These are phyloP conservation scores for Fusarium acutatum DNA, from an alignment of 2,329 filamentous ascomycete genomes.

Conservation along the genomic window DNA sequence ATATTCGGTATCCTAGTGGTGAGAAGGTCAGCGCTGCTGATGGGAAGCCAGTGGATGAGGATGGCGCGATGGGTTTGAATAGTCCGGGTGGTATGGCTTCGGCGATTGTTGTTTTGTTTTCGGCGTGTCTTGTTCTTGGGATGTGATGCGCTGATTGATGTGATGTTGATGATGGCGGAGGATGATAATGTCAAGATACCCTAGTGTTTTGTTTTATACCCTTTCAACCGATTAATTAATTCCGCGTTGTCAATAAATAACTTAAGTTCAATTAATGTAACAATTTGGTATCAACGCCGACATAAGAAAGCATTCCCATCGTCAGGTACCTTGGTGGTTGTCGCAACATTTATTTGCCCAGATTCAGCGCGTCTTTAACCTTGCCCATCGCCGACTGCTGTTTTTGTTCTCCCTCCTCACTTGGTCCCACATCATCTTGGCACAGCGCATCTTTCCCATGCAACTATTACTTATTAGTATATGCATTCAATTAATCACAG, in stretches of 20 bases:
- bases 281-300: slow-evolving; percentile 23
- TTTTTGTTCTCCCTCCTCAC: not conserved
- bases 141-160: not conserved
- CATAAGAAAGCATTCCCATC: not conserved
- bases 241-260: not conserved
- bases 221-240: not conserved
- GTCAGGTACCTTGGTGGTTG: not conserved
- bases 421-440: slow-evolving; percentile 25
- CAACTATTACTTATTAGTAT: slow-evolving; percentile 15
- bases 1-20: slow-evolving; percentile 58
- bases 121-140: slow-evolving; percentile 13
- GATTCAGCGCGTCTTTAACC: slow-evolving; percentile 40
- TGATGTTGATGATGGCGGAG: not conserved
- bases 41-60: slow-evolving; percentile 21
- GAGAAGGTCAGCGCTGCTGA: slow-evolving; percentile 49
- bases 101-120: slow-evolving; percentile 24
- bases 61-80: not conserved
- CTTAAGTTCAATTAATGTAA: not conserved
- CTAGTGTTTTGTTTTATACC: slow-evolving; percentile 15
- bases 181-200: slow-evolving; percentile 34
- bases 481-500: accelerated
- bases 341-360: slow-evolving; percentile 31
- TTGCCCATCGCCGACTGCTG: slow-evolving; percentile 36
- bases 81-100: slow-evolving; percentile 10
- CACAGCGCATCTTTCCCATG: slow-evolving; percentile 38